Conservation (phyloP, 2,329 filamentous ascomycete species). For the Neophaeococcomyces mojaviensis region DNA sequence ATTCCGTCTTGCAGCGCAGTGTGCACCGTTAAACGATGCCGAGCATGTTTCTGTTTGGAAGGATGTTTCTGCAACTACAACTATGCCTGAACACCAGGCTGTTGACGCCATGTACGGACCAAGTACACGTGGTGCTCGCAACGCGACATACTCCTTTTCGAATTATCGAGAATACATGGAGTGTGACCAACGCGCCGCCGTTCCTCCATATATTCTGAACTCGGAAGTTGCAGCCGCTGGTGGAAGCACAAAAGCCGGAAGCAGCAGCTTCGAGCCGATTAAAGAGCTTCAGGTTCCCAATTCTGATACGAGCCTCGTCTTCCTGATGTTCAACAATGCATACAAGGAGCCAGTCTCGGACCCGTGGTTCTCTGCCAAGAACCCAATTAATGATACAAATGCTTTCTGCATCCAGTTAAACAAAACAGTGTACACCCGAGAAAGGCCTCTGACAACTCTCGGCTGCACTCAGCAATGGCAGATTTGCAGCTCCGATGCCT, state of each 20-base stretch:
- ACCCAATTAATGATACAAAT: background rate
- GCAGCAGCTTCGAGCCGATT: slow-evolving; percentile 4
- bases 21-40: slow-evolving; percentile 7
- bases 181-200: slow-evolving; percentile 4
- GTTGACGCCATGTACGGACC: slow-evolving; percentile 7
- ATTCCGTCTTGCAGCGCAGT: slow-evolving; percentile 9
- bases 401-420: slow-evolving; percentile 1
- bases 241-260: background rate
- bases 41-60: slow-evolving; percentile 7
- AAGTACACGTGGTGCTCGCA: background rate
- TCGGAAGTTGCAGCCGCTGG: slow-evolving; percentile 3
- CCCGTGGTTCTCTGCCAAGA: slow-evolving; percentile 9
- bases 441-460: slow-evolving; percentile 3
- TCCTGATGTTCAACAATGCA: slow-evolving; percentile 8
- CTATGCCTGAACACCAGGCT: slow-evolving; percentile 1
- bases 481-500: slow-evolving; percentile 4
- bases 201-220: slow-evolving; percentile 6
- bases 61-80: slow-evolving; percentile 1
- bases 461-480: slow-evolving; percentile 10
- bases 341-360: slow-evolving; percentile 8
- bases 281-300: background rate
- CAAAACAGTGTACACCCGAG: slow-evolving; percentile 6
- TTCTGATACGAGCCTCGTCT: background rate
- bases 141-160: slow-evolving; percentile 5
- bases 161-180: background rate